Evolutionary conservation across 1,284 basidiomycete genomes (phyloP), one percentile per base, ranked within the genome.

Genomic region (Exsudoporus floridanus): DNA sequence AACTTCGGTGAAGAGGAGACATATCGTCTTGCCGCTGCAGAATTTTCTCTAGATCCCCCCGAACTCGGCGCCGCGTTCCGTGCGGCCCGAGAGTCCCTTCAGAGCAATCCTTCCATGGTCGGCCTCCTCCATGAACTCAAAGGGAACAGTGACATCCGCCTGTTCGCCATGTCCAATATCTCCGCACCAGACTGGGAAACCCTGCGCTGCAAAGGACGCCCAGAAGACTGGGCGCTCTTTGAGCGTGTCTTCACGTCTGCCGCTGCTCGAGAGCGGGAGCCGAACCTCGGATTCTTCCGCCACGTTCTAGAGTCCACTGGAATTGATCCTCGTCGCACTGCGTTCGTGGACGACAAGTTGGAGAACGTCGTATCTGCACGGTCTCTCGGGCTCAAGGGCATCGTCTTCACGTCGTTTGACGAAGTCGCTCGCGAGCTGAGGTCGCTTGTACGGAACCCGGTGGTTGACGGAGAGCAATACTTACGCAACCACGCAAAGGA

Each of bases 151-250:
- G 34, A 46, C 30, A 52, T 62, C 23, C 48, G 18, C 13, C 18
- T 65, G 1, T 62, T 61, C 5, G 63, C 60, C 50, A 65, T 65
- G 60, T 62, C 60, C 25, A 62, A 65, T 30, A 50, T 62, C 21
- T 60, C 62, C 1, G 49, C 43, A 3, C 63, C 60, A 1, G 63
- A 62, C 33, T 65, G 60, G 63, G 59, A 65, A 13, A 25, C 52
- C 21, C 55, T 62, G 23, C 52, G 47, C 7, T 44, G 36, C 37
- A 62, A 51, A 23, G 58, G 36, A 12, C 27, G 30, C 1, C 38
- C 52, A 1, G 45, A 56, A 42, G 58, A 63, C 16, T 65, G 63
- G 60, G 55, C 55, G 0, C 61, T 66, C 21, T 66, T 66, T 44
- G 63, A 62, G 13, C 23, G 8, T 13, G 21, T 66, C 31, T 65